Base-by-base conservation (phyloP, 2,329 filamentous ascomycete genomes). In the Endoconidiophora laricicola region DNA sequence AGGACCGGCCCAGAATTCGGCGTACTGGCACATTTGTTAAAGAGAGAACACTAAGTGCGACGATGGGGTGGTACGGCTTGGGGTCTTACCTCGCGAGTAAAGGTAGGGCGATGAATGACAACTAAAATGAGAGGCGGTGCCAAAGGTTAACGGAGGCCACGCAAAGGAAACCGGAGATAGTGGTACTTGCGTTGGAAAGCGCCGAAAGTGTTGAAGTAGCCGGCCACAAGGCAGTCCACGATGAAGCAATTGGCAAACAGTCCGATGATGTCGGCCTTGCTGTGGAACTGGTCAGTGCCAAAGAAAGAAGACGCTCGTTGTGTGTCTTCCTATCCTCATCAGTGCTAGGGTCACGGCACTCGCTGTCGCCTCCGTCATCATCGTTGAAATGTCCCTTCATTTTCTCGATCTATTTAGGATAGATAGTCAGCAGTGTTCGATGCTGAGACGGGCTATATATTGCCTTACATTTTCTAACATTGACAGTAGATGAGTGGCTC, bases 401-500 rank as follows among this genome's bases (percentile, higher is more conserved):
- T 50, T 78, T 73, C 57, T 78, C 72, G 44, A 78, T 76, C 72
- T 78, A 56, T 9, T 9, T 26, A 10, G 33, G 10, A 37, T 9
- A 2, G 12, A 10, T 33, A 33, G 33, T 38, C n/a, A 44, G 16
- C 6, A 26, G 24, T 10, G 6, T 7, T 24, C n/a, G 24, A 37
- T n/a, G 14, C 6, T 5, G 23, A 14, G 20, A 38, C 1, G 4
- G 23, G 22, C 6, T 10, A 42, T 20, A 40, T 61, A 10, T 33
- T 3, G 7, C 26, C 69, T 66, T 56, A 77, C 74, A 63, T 78
- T 72, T 57, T 78, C 71, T 9, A 78, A 60, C 60, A 78, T 76
- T 2, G 74, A 74, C 63, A 76, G 71, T 55, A 73, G 76, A 53
- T 78, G 74, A 42, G 74, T 78, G 3, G 73, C 73, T 1, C 75